Base-by-base conservation (phyloP, 1,284 basidiomycete species). In the Cronartium ribicola region DNA sequence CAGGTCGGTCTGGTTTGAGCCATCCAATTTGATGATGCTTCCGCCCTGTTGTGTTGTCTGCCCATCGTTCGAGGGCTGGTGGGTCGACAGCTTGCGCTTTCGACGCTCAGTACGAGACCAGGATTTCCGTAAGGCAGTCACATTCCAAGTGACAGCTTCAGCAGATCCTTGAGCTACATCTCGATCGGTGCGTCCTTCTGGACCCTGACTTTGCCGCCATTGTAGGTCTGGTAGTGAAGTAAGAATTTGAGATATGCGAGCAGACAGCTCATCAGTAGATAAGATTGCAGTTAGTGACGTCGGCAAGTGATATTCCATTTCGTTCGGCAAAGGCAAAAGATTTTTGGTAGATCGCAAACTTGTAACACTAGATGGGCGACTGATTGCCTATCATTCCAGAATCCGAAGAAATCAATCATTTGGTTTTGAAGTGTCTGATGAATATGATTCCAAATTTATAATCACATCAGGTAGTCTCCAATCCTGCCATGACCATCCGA, bases 401-500 rank as follows among this genome's bases (percentile, higher is more conserved):
- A 13, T 40, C 11, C 17, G 43, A 57, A 14, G 22, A 57, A 22
- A 48, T 14, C 13, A 37, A 62, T 13, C 37, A 29, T 7, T 29
- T 14, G 41, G 36, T 44, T 36, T 36, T 11, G 17, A n/a, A 17
- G 14, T 22, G 7, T 59, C 43, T 37, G n/a, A 75, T 55, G 22
- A 3, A n/a, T 46, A 59, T 65, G 14, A 59, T 37, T 36, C 66
- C 29, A 39, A 11, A 43, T 37, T n/a, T 11, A 22, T 20, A 83
- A 89, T 67, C 79, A 92, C 92, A 76, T 94, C 91, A 0, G 90
- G 88, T 39, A 95, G 82, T 8, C 87, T 86, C 8, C 81, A 79
- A 22, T 85, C 83, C 0, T 82, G 83, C 76, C 89, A 88, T 0
- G 90, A 91, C 94, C 94, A 97, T 0, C 86, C 90, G 0, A 97